Evolutionary conservation across 2,329 filamentous ascomycete species (phyloP), one percentile per base, ranked within the genome.

Genomic region (Claviceps cyperi): DNA sequence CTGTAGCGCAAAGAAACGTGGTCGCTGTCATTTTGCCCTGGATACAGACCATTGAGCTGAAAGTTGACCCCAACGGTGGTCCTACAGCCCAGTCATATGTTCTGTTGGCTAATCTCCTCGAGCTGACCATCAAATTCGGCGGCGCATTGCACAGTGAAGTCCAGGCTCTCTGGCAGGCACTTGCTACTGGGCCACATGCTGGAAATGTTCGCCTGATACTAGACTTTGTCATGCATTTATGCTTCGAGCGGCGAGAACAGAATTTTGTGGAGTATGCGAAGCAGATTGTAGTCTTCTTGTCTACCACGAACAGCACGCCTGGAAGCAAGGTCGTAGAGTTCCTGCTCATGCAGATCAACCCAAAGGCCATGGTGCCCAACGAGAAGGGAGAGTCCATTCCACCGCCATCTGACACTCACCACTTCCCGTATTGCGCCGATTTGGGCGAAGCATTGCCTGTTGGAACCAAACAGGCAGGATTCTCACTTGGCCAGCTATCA

Each of bases 241-340:
- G 92, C 58, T 71, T 98, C 11, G 92, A 98, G 60, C 82, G 91
- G 35, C 82, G 91, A 46, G 94, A 98, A 64, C 92, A 98, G 60
- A 97, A 96, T 59, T 98, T 96, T 64, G 91, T 98, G 50, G 88
- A 96, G 58, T 95, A 94, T 62, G 91, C 91, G 5, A 98, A 97
- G 69, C 92, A 98, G 65, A 92, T 98, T 48, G 89, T 97, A 15
- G 94, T 98, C 0, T 97, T 96, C 63, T 66, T 98, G 5, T 94
- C 92, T 0, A 92, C 87, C 56, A 95, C 76, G 0, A 75, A 72
- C 54, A 77, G 71, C 77, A 60, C 84, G 67, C 62, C 90, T 2
- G 90, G 90, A 0, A 83, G 86, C 46, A 94, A 94, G 60, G 90
- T 98, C 3, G 83, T 98, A 11, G 92, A 98, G 56, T 96, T 96